Percentiles rank a stretch among this genome's conserved stretches.
Conservation (phyloP, 2,329 filamentous ascomycete species). For the Sclerotinia trifoliorum region DNA sequence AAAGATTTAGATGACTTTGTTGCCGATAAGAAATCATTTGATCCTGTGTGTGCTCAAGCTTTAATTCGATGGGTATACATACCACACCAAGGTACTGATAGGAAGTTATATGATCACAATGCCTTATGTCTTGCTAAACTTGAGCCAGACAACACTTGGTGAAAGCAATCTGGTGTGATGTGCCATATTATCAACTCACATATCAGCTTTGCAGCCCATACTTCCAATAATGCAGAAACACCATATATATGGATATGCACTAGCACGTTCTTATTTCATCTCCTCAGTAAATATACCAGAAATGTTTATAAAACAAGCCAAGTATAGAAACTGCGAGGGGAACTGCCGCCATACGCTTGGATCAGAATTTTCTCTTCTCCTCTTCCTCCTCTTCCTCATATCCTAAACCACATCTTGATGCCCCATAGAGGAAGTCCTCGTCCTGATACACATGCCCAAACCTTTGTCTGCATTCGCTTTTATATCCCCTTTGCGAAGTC, state of each 20-base stretch:
- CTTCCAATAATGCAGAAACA: background rate
- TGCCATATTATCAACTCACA: background rate
- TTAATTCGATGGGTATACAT: no score
- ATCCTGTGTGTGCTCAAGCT: no score
- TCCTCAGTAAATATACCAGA: background rate
- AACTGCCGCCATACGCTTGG: background rate
- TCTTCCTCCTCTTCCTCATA: background rate
- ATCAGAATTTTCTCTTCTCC: background rate
- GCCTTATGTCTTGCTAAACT: background rate
- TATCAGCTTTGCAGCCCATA: background rate
- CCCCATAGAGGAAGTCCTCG: background rate
- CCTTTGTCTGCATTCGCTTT: background rate
- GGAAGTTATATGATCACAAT: background rate
- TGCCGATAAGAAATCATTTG: no score
- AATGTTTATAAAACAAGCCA: background rate
- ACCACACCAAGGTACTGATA: background rate
- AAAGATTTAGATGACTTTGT: background rate
- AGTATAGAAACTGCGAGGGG: background rate
- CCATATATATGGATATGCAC: background rate
- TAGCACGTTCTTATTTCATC: background rate
- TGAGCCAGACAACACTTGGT: background rate
- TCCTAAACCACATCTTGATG: background rate
- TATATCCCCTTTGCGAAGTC: background rate
- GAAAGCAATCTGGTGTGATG: background rate
- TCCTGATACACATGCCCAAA: background rate